Base-by-base conservation (phyloP, 2,329 filamentous ascomycete genomes). In the Fusarium begoniae region DNA sequence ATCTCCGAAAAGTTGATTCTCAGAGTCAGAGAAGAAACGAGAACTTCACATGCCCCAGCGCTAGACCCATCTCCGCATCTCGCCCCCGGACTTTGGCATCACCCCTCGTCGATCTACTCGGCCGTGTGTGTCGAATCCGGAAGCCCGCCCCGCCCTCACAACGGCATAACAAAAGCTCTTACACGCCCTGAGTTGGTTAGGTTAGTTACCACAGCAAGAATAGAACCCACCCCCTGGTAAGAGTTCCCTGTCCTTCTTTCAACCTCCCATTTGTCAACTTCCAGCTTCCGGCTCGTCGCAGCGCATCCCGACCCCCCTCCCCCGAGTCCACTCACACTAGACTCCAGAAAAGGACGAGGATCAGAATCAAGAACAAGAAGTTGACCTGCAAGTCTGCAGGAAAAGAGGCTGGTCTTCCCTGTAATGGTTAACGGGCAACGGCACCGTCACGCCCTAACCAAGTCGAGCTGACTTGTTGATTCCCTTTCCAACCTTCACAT, bases 71-170 rank as follows among this genome's bases (percentile, higher is more conserved):
- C 67, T 47, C 69, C 74, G 50, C 55, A 71, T 72, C 57, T 56
- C 54, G 43, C 71, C 50, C 66, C 69, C 69, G 50, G 70, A 62
- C 61, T 69, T 69, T 62, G 14, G 48, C 28, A 15, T 30, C 38
- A 43, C 45, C 48, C 66, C 66, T 63, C 70, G 74, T 76, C 74
- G 74, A 76, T 73, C 75, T 57, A 60, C 58, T 77, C 75, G 75
- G 75, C 32, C 45, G 72, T 77, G 75, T 76, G 75, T 66, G 28
- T 70, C 75, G 26, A 77, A 77, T 76, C 26, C 63, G 75, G 75
- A 69, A 77, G 62, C 57, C 45, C 32, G 30, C n/a, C 66, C 75
- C 69, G 75, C 56, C 45, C 61, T 38, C 32, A 53, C 61, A 50
- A 66, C 50, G 43, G 37, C 35, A 57, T 47, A 51, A 22, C 45